Base-by-base conservation (phyloP, 2,329 filamentous ascomycete species). In the Neofusicoccum kwambonambiense region DNA sequence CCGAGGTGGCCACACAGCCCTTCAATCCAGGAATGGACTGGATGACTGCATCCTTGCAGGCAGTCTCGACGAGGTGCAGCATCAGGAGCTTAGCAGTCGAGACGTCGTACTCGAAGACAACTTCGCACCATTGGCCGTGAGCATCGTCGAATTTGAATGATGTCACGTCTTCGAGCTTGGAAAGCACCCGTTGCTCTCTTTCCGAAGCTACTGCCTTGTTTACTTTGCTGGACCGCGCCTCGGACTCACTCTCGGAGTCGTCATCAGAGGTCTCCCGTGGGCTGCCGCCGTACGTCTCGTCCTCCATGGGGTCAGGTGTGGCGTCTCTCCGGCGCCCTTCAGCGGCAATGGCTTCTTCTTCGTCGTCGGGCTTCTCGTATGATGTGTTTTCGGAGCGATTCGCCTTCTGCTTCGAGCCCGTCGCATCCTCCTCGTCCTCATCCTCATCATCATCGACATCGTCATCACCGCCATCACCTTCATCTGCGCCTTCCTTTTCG, bases 291-390 rank as follows among this genome's bases (percentile, higher is more conserved):
- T 83, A 81, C 8, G 80, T 78, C 68, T 84, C 82, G 64, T 89
- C 87, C 41, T 65, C 75, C 57, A 87, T 84, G 2, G 84, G 84
- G 19, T 87, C 86, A 22, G 81, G 78, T 2, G 83, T 82, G 2
- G 82, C 83, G 60, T 89, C 87, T 37, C 81, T 82, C 7, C 34
- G 44, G 64, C 86, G 84, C 72, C 89, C 84, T 65, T 85, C 83
- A 61, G 82, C 81, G 70, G 90, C 88, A 63, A 96, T 87, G 41
- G 85, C 88, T 69, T 92, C 86, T 73, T 98, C 95, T 3, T 94
- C 94, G 4, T 97, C 93, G 73, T 98, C 95, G 52, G 96, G 96
- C 39, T 89, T 91, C 44, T 92, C 94, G 70, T 97, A 98, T 13
- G 92, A 95, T 2, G 94, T 89, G 35, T 90, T 91, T 77, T 97